Conservation (phyloP, 106 monocot species). For the Acorus calamus region DNA sequence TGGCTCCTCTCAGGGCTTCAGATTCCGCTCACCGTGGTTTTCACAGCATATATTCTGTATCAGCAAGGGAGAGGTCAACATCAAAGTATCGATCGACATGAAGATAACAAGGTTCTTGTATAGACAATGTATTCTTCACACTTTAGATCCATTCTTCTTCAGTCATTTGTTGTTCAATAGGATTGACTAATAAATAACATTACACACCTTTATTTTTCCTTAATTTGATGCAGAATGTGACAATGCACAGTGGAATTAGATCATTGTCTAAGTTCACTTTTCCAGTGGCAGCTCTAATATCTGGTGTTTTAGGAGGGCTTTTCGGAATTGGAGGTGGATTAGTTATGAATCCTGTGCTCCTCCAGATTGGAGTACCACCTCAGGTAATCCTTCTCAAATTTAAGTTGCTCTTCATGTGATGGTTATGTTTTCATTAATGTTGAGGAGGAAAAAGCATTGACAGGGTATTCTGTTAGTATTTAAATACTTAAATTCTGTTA, state of each 20-base stretch:
- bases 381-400: constrained; percentile 28
- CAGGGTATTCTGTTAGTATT: too few relatives aligned
- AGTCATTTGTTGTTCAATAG: too few relatives aligned
- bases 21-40: constrained; percentile 46
- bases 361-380: constrained; percentile 68
- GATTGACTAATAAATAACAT: too few relatives aligned
- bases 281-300: constrained; percentile 44
- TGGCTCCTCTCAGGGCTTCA: constrained; percentile 58
- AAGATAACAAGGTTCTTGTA: constrained; percentile 14
- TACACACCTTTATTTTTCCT: too few relatives aligned
- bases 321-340: constrained; percentile 79
- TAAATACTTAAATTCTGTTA: too few relatives aligned
- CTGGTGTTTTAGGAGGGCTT: constrained; percentile 58
- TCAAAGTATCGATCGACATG: constrained; percentile 6
- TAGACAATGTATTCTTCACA: not conserved
- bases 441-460: too few relatives aligned
- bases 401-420: not conserved
- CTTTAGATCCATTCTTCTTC: constrained; percentile 2
- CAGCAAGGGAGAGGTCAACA: constrained; percentile 5
- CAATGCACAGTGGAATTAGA: constrained; percentile 11
- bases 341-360: constrained; percentile 64
- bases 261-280: constrained; percentile 36
- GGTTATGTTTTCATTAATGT: too few relatives aligned
- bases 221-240: not conserved
- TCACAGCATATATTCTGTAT: constrained; percentile 44